Evolutionary conservation across 1,139 yeast species (phyloP).

Genomic region (Taphrina communis): DNA sequence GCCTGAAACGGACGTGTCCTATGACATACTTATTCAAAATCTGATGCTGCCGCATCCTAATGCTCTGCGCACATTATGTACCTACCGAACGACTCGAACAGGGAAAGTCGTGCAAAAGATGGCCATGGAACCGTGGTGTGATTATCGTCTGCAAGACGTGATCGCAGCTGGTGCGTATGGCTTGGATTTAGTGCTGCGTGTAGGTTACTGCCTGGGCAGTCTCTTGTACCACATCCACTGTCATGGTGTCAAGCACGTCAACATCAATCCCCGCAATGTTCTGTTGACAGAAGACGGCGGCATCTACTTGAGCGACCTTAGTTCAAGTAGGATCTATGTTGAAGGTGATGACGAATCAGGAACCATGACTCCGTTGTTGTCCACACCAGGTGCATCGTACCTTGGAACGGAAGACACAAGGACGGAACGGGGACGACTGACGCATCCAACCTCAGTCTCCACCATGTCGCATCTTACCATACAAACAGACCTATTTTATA

Average conservation of each 20-base stretch:
- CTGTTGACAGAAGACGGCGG: slow-evolving; percentile 37
- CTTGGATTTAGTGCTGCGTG: slow-evolving; percentile 31
- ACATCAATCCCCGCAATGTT: slow-evolving; percentile 36
- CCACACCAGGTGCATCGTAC: slow-evolving; percentile 19
- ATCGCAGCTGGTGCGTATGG: slow-evolving; percentile 40
- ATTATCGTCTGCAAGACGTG: slow-evolving; percentile 35
- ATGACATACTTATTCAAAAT: slow-evolving; percentile 37
- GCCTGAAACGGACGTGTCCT: slow-evolving; percentile 37
- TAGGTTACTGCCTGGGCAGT: slow-evolving; percentile 38
- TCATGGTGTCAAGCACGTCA: slow-evolving; percentile 40
- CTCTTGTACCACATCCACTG: slow-evolving; percentile 37
- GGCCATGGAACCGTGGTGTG: slow-evolving; percentile 41
- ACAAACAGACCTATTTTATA: slow-evolving; percentile 36
- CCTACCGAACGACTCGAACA: slow-evolving; percentile 36
- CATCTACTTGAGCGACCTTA: slow-evolving; percentile 34
- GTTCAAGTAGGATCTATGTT: slow-evolving; percentile 35
- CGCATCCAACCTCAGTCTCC: slow-evolving; percentile 33
- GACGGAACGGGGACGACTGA: slow-evolving; percentile 35
- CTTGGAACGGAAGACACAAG: slow-evolving; percentile 8
- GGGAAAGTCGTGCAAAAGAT: slow-evolving; percentile 39
- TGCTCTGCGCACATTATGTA: slow-evolving; percentile 31
- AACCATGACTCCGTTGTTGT: slow-evolving; percentile 20
- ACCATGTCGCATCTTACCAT: slow-evolving; percentile 39
- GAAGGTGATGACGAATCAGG: slow-evolving; percentile 22
- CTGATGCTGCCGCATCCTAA: slow-evolving; percentile 39